Conservation (phyloP, 2,329 filamentous ascomycete genomes). For the Beauveria brongniartii region DNA sequence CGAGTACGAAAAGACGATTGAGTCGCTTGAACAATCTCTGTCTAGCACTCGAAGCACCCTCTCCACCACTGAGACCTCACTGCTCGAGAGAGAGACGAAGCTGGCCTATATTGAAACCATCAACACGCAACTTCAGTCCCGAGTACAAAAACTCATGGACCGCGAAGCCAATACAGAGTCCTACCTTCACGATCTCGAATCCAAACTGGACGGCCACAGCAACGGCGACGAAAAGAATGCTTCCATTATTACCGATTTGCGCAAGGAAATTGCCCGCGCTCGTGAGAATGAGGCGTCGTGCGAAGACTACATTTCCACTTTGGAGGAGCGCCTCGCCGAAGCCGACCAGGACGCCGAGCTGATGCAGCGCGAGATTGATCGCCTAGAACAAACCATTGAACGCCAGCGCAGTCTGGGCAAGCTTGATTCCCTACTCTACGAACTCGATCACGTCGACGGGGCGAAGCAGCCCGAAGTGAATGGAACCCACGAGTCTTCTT, state of each 20-base stretch:
- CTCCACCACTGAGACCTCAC: conserved; percentile 72
- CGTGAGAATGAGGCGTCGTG: conserved; percentile 84
- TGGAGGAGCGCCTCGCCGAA: conserved; percentile 92
- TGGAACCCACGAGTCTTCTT: conserved; percentile 30
- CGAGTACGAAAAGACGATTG: conserved; percentile 98
- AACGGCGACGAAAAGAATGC: conserved; percentile 90
- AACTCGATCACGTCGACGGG: conserved; percentile 72
- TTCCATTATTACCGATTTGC: conserved; percentile 74
- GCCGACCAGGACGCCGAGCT: conserved; percentile 92
- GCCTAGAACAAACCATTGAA: conserved; percentile 89
- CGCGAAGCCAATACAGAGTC: conserved; percentile 86
- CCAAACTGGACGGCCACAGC: conserved; percentile 81
- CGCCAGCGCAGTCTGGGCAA: conserved; percentile 92
- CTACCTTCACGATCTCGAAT: conserved; percentile 86
- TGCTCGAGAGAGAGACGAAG: conserved; percentile 89
- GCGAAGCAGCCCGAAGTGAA: conserved; percentile 32
- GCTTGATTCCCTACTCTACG: conserved; percentile 83
- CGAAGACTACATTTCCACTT: conserved; percentile 94
- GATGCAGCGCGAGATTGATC: conserved; percentile 94
- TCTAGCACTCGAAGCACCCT: conserved; percentile 80
- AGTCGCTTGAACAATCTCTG: conserved; percentile 82
- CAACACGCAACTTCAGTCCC: conserved; percentile 78
- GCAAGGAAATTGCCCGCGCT: conserved; percentile 81
- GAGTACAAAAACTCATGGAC: conserved; percentile 88
- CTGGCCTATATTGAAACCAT: conserved; percentile 90